Evolutionary conservation across 495 filamentous ascomycete species (phyloP), one percentile per base, ranked within the genome.

Genomic region (Penicillium atrosanguineum): DNA sequence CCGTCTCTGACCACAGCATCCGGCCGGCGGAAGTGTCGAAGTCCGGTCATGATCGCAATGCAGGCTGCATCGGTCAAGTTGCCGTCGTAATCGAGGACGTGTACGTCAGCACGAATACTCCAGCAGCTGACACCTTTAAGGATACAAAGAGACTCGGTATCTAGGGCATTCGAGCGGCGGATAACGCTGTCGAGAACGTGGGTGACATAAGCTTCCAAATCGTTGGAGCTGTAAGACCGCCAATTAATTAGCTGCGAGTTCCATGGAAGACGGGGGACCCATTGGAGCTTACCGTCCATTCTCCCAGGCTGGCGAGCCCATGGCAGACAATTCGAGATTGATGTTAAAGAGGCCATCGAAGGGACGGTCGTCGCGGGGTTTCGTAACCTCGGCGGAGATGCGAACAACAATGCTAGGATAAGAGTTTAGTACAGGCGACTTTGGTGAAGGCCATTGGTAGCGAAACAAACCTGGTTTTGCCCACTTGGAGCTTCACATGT

Each of bases 291-390:
- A 89, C 77, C 90, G 80, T 68, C 88, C 88, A 59, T 87, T 81
- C 69, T 96, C 92, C 78, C 95, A 95, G 23, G 88, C 84, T 12
- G 94, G 91, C 25, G 90, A 91, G 20, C 88, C 86, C 87, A 98
- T 91, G n/a, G 91, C 88, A 44, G 84, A 87, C 56, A 98, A 81
- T 69, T 98, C 94, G 52, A 91, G 86, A 26, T 83, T 81, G 65
- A 98, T 97, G 47, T 82, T 88, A 73, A 97, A 97, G 65, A 94
- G 80, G 63, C 94, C 94, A 65, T 97, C 93, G 62, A 96, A 96
- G 44, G 91, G 91, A 25, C 94, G 86, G 68, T 97, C 93, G 41
- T 87, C 73, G 65, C 84, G 90, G 37, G 94, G 94, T 47, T 86
- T 80, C 15, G 87, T 84, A 39, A 97, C 86, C 73, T 93, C 87